A percentile compares a stretch with the other conserved stretches of the same genome.
Conservation (phyloP, 2,329 filamentous ascomycete genomes). For the Tympanopsis confertula region DNA sequence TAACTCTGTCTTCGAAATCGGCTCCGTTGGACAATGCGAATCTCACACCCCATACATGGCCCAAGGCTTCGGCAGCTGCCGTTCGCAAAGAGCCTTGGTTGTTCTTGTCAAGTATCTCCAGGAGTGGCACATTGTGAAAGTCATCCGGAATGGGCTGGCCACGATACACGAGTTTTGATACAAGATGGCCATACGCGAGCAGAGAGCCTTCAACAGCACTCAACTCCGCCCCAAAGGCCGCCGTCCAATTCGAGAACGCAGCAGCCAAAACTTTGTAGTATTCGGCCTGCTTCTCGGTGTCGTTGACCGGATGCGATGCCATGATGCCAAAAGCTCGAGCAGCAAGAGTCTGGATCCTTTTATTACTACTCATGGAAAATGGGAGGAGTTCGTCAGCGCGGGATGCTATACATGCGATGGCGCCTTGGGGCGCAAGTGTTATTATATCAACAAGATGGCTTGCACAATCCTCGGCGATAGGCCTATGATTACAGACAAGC, state of each 20-base stretch:
- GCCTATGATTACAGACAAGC: conserved; percentile 30
- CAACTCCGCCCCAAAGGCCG: conserved; percentile 27
- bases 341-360: conserved; percentile 51
- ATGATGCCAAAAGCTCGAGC: conserved; percentile 68
- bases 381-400: conserved; percentile 40
- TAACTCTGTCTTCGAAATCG: conserved; percentile 28
- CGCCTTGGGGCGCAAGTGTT: conserved; percentile 18
- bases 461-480: conserved; percentile 17
- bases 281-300: conserved; percentile 24
- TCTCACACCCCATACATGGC: conserved; percentile 33
- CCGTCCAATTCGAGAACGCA: conserved; percentile 37
- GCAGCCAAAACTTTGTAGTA: conserved; percentile 31
- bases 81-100: conserved; percentile 5
- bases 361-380: conserved; percentile 60
- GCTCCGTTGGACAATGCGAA: conserved; percentile 19
- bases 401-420: conserved; percentile 33
- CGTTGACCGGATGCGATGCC: conserved; percentile 47
- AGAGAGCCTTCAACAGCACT: conserved; percentile 34
- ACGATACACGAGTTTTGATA: conserved; percentile 33
- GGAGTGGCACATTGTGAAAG: conserved; percentile 14
- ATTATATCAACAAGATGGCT: conserved; percentile 14
- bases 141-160: conserved; percentile 12
- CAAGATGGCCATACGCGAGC: conserved; percentile 29
- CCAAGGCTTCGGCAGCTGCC: conserved; percentile 28
- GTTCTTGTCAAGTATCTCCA: conserved; percentile 16